Base-by-base conservation (phyloP, 2,329 filamentous ascomycete genomes). In the Aspergillus sp. region DNA sequence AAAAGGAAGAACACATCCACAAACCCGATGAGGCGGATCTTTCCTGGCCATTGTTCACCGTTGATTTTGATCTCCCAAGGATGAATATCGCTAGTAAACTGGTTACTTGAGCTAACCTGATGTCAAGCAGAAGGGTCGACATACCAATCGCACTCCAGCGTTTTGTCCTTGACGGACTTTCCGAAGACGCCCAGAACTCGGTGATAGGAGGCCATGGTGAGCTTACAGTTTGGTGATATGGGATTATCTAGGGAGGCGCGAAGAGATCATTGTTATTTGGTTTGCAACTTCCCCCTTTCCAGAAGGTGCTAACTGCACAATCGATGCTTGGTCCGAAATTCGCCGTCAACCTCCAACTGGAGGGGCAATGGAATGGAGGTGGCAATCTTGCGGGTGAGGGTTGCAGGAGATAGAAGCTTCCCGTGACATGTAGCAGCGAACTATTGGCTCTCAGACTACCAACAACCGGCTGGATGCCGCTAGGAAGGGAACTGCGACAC, bases 1-100 rank as follows among this genome's bases (percentile, higher is more conserved):
- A 63, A 52, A 15, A 63, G 38, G 30, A 63, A 63, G 32, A 63
- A 63, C 8, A 60, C 61, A 15, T 63, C 61, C 9, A 63, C 45
- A n/a, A 63, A 63, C 5, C 58, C 61, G 30, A 63, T 52, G 3
- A 63, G 55, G 9, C 61, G 61, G 41, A 63, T 63, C 21, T 60
- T 63, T 10, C 58, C 61, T 5, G 55, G 30, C 61, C 61, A 63
- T 58, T 61, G 61, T 39, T 63, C 36, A 7, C 45, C 55, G 38
- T 63, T 47, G 19, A 63, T 58, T 12, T 39, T 41, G 5, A 63
- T 58, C 19, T 63, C 58, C 61, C 61, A 63, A 13, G 61, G 61
- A 50, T 63, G 61, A 8, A 63, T 58, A 23, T 63, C 61, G 19
- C 61, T 63, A 17, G n/a, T 13, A n/a, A 19, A 17, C n/a, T 32